Percentiles rank a stretch among this genome's conserved stretches.
Evolutionary conservation across 106 monocot genomes (phyloP).

Genomic region (Apostasia ramifera): DNA sequence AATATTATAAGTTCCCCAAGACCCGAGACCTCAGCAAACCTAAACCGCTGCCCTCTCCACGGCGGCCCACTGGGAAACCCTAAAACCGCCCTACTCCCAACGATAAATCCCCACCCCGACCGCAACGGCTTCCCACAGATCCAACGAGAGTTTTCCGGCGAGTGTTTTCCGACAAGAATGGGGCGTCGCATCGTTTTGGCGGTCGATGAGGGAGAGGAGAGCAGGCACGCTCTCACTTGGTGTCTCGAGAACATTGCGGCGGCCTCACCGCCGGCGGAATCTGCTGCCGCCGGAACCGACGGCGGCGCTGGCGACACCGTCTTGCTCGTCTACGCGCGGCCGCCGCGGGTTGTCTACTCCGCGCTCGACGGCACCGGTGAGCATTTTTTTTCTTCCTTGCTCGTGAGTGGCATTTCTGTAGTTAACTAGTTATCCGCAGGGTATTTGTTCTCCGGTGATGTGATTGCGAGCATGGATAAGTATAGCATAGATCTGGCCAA

Average conservation of each 20-base stretch:
- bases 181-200: constrained; percentile 38
- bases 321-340: constrained; percentile 35
- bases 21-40: no score
- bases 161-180: not conserved
- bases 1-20: no score
- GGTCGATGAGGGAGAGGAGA: constrained; percentile 49
- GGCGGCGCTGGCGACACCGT: constrained; percentile 18
- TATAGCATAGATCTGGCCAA: constrained; percentile 23
- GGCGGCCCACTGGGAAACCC: not conserved
- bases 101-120: not conserved
- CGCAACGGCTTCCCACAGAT: not conserved
- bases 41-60: not conserved
- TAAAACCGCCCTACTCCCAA: not conserved
- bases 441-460: constrained; percentile 35
- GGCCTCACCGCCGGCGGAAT: not conserved
- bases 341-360: constrained; percentile 19
- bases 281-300: not conserved
- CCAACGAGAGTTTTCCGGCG: not conserved
- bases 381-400: not conserved
- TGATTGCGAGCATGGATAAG: constrained; percentile 26
- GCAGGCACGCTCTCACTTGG: constrained; percentile 47
- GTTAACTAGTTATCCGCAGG: constrained; percentile 16
- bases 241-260: constrained; percentile 39
- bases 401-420: constrained; percentile 4
- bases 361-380: constrained; percentile 34